Evolutionary conservation across 2,329 filamentous ascomycete genomes (phyloP), one percentile per base, ranked within the genome.

Genomic region (Fusarium sp.): DNA sequence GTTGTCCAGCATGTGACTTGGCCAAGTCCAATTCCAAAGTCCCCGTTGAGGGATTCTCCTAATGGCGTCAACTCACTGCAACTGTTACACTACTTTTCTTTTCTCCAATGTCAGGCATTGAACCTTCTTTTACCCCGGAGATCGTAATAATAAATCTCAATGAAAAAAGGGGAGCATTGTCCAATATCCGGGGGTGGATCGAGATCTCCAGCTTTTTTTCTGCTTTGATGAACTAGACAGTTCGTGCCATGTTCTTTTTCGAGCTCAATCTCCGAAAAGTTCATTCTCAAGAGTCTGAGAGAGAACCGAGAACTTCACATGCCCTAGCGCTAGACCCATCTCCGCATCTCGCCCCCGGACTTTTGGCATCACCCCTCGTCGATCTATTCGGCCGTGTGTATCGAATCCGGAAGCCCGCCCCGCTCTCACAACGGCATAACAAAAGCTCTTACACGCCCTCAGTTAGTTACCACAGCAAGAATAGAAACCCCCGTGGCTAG

Each of bases 341-440:
- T 46, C 68, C 73, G 49, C 54, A 71, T 72, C 57, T 56, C 53
- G 42, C 71, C 49, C 65, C 69, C 69, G 49, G 69, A 61, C 60
- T 68, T 68, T 68, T 61, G 13, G 47, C 28, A 15, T 30, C 37
- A 42, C 44, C 47, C 65, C 65, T 63, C 69, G 73, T 76, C 73
- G 74, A 76, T 72, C 75, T 57, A 60, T 58, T 77, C 75, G 75
- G 75, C 32, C 44, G 71, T 77, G 75, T 76, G 75, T 66, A 28
- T 69, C 75, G 25, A 77, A 77, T 76, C 25, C 62, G 75, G 75
- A 68, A 77, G 61, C 57, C 44, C 32, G 30, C n/a, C 66, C 75
- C 68, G 75, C 56, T 44, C 60, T 37, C 32, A 52, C 60, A 49
- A 65, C 49, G 42, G 35, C 33, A 57, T 46, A 50, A 21, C 44